A percentile compares a stretch with the other conserved stretches of the same genome.
Evolutionary conservation across 2,329 filamentous ascomycete genomes (phyloP).

Genomic region (Teratosphaeriaceae sp.): DNA sequence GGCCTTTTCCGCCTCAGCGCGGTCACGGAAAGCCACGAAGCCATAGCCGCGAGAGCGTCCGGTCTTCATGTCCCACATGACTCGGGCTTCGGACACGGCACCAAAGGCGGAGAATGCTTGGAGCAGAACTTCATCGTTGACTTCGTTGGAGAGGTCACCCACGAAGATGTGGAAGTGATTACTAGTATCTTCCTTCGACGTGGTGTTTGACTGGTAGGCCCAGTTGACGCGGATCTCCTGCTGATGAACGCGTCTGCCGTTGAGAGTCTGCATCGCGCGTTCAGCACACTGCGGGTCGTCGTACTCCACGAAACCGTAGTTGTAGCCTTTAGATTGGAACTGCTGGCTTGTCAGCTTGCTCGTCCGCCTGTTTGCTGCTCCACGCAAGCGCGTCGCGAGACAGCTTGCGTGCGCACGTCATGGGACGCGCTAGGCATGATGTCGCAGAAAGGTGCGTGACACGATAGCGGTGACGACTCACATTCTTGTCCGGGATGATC

Average conservation of each 20-base stretch:
- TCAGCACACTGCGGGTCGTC: slow-evolving; percentile 96
- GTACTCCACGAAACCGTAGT: slow-evolving; percentile 98
- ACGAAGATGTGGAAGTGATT: slow-evolving; percentile 99
- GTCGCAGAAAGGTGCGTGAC: no score
- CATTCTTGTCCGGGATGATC: slow-evolving; percentile 99
- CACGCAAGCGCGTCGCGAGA: no score
- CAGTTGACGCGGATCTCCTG: slow-evolving; percentile 99
- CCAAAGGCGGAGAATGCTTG: slow-evolving; percentile 97
- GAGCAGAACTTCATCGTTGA: slow-evolving; percentile 89
- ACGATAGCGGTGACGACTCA: slow-evolving; percentile 55
- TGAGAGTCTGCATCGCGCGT: slow-evolving; percentile 93
- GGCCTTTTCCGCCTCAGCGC: slow-evolving; percentile 88
- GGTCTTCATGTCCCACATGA: slow-evolving; percentile 99
- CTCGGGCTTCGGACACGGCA: slow-evolving; percentile 90
- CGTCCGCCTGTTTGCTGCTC: not conserved
- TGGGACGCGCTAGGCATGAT: not conserved
- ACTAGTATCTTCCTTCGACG: slow-evolving; percentile 94
- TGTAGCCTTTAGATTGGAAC: slow-evolving; percentile 84
- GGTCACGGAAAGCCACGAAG: slow-evolving; percentile 95
- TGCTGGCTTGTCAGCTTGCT: slow-evolving; percentile 13
- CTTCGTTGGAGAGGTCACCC: slow-evolving; percentile 94
- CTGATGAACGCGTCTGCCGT: slow-evolving; percentile 90
- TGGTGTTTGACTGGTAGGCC: slow-evolving; percentile 95
- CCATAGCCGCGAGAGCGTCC: slow-evolving; percentile 95
- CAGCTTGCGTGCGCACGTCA: not conserved